These are phyloP conservation scores for Suhomyces ambrosiae DNA, from an alignment of 1,139 yeast species.

Conservation along the genomic window DNA sequence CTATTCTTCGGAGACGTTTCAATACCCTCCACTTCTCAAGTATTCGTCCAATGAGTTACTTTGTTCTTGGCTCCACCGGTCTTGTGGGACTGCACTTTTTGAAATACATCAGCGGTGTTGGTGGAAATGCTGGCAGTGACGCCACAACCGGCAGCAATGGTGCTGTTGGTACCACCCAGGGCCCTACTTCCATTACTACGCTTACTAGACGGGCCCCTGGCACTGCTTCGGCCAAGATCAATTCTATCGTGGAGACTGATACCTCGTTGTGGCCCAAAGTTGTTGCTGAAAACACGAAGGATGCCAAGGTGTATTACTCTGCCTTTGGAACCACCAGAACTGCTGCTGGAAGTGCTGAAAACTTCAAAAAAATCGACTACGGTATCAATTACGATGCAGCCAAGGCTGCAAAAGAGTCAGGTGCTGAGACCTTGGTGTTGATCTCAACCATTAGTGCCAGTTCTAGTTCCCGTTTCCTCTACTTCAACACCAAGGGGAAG, in stretches of 20 bases:
- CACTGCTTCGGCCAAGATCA: slow-evolving; percentile 25
- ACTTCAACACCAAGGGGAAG: slow-evolving; percentile 62
- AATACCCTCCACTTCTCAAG: not conserved
- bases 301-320: slow-evolving; percentile 48
- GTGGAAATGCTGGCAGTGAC: slow-evolving; percentile 28
- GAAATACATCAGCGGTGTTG: slow-evolving; percentile 35
- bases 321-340: slow-evolving; percentile 77
- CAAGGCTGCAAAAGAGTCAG: slow-evolving; percentile 66
- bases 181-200: slow-evolving; percentile 44
- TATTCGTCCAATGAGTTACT: slow-evolving; percentile 22
- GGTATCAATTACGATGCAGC: slow-evolving; percentile 69
- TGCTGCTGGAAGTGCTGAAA: slow-evolving; percentile 67
- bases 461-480: slow-evolving; percentile 50
- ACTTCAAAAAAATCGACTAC: slow-evolving; percentile 68
- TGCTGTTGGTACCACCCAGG: too few species aligned
- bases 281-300: slow-evolving; percentile 20
- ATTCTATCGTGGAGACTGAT: slow-evolving; percentile 39
- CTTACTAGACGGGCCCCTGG: slow-evolving; percentile 45
- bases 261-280: slow-evolving; percentile 43
- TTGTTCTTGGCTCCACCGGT: slow-evolving; percentile 64
- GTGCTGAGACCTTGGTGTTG: slow-evolving; percentile 63
- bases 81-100: slow-evolving; percentile 55
- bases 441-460: slow-evolving; percentile 65
- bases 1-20: not conserved
- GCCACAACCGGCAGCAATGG: too few species aligned